These are phyloP conservation scores for Myxozyma geophila DNA, from an alignment of 805 yeast genomes.

Conservation along the genomic window DNA sequence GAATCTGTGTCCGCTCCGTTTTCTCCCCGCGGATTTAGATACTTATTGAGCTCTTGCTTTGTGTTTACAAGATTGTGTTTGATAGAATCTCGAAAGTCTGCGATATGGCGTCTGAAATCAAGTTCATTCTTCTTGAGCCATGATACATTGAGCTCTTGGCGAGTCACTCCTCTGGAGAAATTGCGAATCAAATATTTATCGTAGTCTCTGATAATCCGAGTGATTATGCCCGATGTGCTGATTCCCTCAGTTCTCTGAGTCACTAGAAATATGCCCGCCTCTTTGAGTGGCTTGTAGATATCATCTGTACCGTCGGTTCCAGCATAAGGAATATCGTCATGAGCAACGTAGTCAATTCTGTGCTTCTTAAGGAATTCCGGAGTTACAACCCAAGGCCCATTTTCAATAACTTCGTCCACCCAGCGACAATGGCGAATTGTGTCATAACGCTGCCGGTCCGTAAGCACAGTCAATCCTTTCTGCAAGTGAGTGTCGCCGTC, in stretches of 20 bases:
- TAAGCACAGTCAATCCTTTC: conserved; percentile 90
- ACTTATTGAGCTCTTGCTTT: conserved; percentile 81
- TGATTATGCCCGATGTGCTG: conserved; percentile 93
- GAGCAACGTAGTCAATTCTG: conserved; percentile 93
- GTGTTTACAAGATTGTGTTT: conserved; percentile 61
- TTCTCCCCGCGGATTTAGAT: conserved; percentile 50
- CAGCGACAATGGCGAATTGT: conserved; percentile 91
- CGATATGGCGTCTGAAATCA: conserved; percentile 88
- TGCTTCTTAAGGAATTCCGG: conserved; percentile 78
- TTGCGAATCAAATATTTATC: conserved; percentile 96
- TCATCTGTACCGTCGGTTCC: conserved; percentile 81
- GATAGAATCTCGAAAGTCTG: conserved; percentile 85
- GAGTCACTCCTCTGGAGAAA: conserved; percentile 95
- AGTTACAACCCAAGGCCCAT: conserved; percentile 95
- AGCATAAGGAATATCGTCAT: conserved; percentile 94
- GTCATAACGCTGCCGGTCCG: conserved; percentile 86
- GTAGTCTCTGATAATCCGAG: conserved; percentile 92
- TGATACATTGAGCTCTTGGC: conserved; percentile 93
- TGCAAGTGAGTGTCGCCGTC: conserved; percentile 89
- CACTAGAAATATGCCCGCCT: conserved; percentile 84
- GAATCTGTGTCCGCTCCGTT: conserved; percentile 35
- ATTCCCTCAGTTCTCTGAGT: conserved; percentile 98
- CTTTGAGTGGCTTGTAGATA: conserved; percentile 89
- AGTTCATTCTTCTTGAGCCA: conserved; percentile 97
- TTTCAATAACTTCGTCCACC: conserved; percentile 95